phyloP scores from a whole-genome alignment of 1,139 yeast species.

The Yamadazyma triangularis region DNA sequence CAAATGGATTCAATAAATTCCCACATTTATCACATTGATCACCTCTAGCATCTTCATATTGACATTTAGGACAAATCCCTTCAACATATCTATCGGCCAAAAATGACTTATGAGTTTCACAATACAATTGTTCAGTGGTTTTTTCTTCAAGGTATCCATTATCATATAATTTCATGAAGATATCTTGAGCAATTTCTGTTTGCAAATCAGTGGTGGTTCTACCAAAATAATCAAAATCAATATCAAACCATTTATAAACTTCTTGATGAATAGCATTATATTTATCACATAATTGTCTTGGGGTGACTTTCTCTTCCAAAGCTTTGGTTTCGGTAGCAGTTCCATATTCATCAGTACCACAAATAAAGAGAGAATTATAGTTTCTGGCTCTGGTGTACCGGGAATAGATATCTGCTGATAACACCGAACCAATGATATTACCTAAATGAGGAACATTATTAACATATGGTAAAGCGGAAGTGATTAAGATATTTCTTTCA shows the following conservation, averaged over 20 bases:
- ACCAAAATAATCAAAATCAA: slow-evolving; percentile 92
- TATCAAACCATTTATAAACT: slow-evolving; percentile 95
- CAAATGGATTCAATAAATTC: slow-evolving; percentile 80
- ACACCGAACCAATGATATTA: slow-evolving; percentile 90
- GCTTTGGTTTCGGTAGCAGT: slow-evolving; percentile 99
- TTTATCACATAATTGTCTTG: slow-evolving; percentile 84
- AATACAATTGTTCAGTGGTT: slow-evolving; percentile 83
- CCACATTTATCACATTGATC: slow-evolving; percentile 99
- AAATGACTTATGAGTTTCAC: slow-evolving; percentile 85
- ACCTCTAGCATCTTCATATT: slow-evolving; percentile 95
- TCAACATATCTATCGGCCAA: slow-evolving; percentile 96
- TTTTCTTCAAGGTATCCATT: slow-evolving; percentile 83
- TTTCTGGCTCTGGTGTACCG: slow-evolving; percentile 88
- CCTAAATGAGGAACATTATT: slow-evolving; percentile 98
- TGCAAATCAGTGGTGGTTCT: slow-evolving; percentile 91
- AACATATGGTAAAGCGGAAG: slow-evolving; percentile 96
- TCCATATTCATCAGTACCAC: slow-evolving; percentile 99
- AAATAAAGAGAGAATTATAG: slow-evolving; percentile 76
- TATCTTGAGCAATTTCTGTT: slow-evolving; percentile 94
- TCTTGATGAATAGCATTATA: slow-evolving; percentile 82
- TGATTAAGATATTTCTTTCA: slow-evolving; percentile 78
- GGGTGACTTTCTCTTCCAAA: slow-evolving; percentile 85
- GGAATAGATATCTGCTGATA: slow-evolving; percentile 91
- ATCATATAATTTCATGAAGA: slow-evolving; percentile 67
- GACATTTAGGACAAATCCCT: slow-evolving; percentile 95